Evolutionary conservation across 1,284 basidiomycete species (phyloP), one percentile per base, ranked within the genome.

Genomic region (Crepidotus sp.): DNA sequence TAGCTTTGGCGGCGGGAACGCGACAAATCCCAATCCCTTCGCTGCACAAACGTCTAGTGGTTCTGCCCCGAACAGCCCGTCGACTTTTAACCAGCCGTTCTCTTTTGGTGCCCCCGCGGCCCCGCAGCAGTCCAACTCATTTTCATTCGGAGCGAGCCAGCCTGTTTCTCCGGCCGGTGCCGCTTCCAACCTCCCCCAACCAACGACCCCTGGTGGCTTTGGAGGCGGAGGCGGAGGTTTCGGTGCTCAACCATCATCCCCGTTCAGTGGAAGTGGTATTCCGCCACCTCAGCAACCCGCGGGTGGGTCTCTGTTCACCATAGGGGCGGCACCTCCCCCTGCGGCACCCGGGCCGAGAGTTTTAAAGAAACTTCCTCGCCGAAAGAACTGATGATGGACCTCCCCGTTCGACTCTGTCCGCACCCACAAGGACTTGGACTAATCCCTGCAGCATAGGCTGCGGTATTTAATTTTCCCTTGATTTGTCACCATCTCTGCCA

Each of bases 21-120:
- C 58, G 18, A 56, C 55, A 14, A 52, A 50, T 13, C 46, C 65
- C 19, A 67, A 61, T 54, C 61, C 67, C n/a, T 78, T 79, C 49
- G 67, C 66, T 31, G 64, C 67, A 36, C 40, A 63, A 18, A 62
- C 62, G 44, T 22, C 61, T 14, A 52, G 63, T 18, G 55, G 61
- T 13, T 77, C 77, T 35, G 65, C 74, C 18, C 77, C 76, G 18
- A 66, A 65, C 33, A 80, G 77, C 48, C 77, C 76, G 6, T 76
- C 76, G 25, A 69, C 68, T 4, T 72, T 71, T 45, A 60, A 58
- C 56, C 64, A 75, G 2, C 36, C 64, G 6, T 76, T 77, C 48
- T 52, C 62, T 14, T 70, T 70, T 53, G 67, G 63, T 27, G 51
- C 62, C n/a, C 36, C 59, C 8, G 43, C 48, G 14, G 40, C 48